Percentiles rank a stretch among this genome's conserved stretches.
Conservation (phyloP, 2,329 filamentous ascomycete species). For the Sordariomycetes sp. region DNA sequence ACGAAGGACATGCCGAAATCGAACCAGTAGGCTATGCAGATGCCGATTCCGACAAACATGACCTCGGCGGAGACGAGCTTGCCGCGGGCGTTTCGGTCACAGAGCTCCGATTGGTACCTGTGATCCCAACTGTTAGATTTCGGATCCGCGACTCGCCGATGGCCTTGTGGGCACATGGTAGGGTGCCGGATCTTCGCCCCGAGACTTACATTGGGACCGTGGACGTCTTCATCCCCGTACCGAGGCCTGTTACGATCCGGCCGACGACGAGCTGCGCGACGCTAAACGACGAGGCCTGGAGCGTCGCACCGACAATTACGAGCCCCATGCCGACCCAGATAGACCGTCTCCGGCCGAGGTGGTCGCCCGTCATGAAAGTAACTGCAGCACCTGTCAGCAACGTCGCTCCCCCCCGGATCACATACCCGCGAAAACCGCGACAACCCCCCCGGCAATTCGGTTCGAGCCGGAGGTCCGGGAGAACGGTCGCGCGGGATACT, state of each 20-base stretch:
- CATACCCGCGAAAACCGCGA: no score
- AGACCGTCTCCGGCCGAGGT: conserved; percentile 43
- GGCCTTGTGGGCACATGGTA: no score
- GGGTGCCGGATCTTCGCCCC: conserved; percentile 32
- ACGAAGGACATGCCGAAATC: conserved; percentile 16
- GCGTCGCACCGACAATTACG: conserved; percentile 41
- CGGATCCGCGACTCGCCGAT: no score
- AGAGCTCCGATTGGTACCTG: conserved; percentile 39
- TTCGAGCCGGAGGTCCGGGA: no score
- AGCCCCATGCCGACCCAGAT: conserved; percentile 46
- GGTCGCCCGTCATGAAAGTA: conserved; percentile 35
- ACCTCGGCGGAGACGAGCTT: conserved; percentile 38
- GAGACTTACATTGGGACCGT: conserved; percentile 37
- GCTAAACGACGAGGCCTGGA: conserved; percentile 43
- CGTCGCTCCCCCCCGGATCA: no score
- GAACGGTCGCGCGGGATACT: not conserved
- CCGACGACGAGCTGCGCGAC: conserved; percentile 37
- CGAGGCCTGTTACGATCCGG: conserved; percentile 39
- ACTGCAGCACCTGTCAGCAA: not conserved
- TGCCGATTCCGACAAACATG: conserved; percentile 30
- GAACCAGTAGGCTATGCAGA: conserved; percentile 31
- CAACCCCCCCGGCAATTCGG: no score
- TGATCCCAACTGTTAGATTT: conserved; percentile 28
- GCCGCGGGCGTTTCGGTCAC: conserved; percentile 37
- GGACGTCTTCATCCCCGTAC: conserved; percentile 41